phyloP scores from a whole-genome alignment of 2,329 filamentous ascomycete genomes.

The Xylaria sp. region DNA sequence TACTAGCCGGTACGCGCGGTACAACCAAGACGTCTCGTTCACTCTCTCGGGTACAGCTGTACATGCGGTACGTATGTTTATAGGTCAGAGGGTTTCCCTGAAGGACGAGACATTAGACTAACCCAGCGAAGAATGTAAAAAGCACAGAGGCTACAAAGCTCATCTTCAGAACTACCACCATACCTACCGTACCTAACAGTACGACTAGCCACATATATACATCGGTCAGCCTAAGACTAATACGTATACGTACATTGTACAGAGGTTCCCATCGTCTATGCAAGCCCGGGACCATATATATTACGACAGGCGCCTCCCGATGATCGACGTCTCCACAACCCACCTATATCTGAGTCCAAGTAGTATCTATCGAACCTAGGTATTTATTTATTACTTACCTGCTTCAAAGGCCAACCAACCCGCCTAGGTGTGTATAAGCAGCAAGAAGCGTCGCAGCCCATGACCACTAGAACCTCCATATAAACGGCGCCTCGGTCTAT shows the following conservation, averaged over 20 bases:
- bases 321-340: constrained; percentile 52
- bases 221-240: constrained; percentile 38
- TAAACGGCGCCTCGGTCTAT: constrained; percentile 21
- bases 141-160: constrained; percentile 25
- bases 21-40: constrained; percentile 29
- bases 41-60: constrained; percentile 19
- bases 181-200: constrained; percentile 28
- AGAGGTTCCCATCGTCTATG: constrained; percentile 44
- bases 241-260: constrained; percentile 23
- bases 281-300: constrained; percentile 49
- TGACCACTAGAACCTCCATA: constrained; percentile 19
- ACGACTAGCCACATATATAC: constrained; percentile 34
- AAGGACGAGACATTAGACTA: constrained; percentile 28
- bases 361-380: constrained; percentile 26
- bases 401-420: constrained; percentile 45
- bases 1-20: constrained; percentile 29
- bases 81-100: constrained; percentile 33
- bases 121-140: constrained; percentile 28
- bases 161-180: constrained; percentile 20
- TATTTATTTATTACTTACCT: constrained; percentile 23
- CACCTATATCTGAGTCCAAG: constrained; percentile 36
- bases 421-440: constrained; percentile 25
- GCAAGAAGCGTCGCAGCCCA: constrained; percentile 34
- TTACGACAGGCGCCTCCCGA: constrained; percentile 51
- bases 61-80: constrained; percentile 25